These are phyloP conservation scores for Fistulifera pelliculosa DNA, from an alignment of 108 stramenopile species.

Conservation along the genomic window DNA sequence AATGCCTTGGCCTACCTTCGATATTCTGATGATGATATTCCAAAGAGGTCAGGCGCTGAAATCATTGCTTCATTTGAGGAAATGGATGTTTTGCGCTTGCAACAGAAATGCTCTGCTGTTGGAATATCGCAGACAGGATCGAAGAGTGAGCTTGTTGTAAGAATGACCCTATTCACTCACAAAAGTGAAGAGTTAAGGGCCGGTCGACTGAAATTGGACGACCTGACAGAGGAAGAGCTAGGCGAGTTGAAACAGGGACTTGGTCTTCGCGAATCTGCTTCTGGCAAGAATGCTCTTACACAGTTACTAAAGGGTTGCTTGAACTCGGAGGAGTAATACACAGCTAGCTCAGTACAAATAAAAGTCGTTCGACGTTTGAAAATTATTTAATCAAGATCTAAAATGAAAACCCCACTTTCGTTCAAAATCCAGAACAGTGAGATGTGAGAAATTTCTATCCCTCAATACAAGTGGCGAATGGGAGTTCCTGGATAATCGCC, in stretches of 20 bases:
- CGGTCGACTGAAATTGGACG: conserved; percentile 25
- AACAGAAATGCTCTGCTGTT: conserved; percentile 12
- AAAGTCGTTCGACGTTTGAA: too few species aligned
- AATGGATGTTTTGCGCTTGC: conserved; percentile 19
- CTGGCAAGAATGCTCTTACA: too few species aligned
- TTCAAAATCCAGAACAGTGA: too few species aligned
- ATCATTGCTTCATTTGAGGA: conserved; percentile 31
- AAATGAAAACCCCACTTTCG: too few species aligned
- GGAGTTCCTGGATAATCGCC: conserved; percentile 37
- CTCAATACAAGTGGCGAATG: conserved; percentile 18
- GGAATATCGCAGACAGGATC: conserved; percentile 31
- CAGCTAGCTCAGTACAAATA: too few species aligned
- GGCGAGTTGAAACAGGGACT: conserved; percentile 30
- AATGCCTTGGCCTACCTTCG: conserved; percentile 65
- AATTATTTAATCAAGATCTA: too few species aligned
- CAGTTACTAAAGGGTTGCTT: too few species aligned
- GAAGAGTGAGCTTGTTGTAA: conserved; percentile 44
- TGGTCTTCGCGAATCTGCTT: background rate
- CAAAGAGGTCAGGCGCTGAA: conserved; percentile 23
- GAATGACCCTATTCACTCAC: conserved; percentile 36
- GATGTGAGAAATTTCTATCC: too few species aligned
- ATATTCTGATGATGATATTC: conserved; percentile 18
- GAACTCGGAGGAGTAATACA: too few species aligned
- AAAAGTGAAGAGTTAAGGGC: conserved; percentile 26
- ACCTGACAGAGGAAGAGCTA: conserved; percentile 23